A percentile compares a stretch with the other conserved stretches of the same genome.
Evolutionary conservation across 129 eudicot genomes (phyloP).

Genomic region (Chrysanthemum makinoi): DNA sequence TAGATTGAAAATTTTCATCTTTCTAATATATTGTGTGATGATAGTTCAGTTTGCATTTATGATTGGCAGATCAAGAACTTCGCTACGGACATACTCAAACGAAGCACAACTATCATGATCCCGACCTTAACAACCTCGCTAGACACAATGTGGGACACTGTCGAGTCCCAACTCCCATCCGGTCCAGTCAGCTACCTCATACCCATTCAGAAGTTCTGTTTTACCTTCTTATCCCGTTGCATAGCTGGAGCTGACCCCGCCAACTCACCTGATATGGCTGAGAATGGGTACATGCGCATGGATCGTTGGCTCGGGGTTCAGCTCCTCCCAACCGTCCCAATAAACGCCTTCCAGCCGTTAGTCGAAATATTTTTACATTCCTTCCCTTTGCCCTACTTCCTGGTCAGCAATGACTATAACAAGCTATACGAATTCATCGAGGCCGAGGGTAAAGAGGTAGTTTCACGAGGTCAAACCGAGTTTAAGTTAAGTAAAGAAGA

Average conservation of each 20-base stretch:
- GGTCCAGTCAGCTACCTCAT: conserved; percentile 27
- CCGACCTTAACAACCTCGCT: conserved; percentile 31
- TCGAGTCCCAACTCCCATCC: conserved; percentile 30
- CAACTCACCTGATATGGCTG: conserved; percentile 33
- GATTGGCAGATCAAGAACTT: conserved; percentile 31
- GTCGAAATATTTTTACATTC: conserved; percentile 50
- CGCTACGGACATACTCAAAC: conserved; percentile 27
- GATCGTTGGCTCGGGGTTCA: conserved; percentile 36
- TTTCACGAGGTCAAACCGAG: conserved; percentile 44
- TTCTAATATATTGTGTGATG: not conserved
- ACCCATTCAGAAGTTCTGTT: conserved; percentile 31
- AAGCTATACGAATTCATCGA: conserved; percentile 39
- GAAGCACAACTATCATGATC: conserved; percentile 28
- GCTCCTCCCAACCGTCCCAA: conserved; percentile 30
- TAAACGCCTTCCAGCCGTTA: conserved; percentile 32
- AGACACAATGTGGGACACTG: conserved; percentile 33
- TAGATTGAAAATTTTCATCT: not conserved
- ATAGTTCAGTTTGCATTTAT: not conserved
- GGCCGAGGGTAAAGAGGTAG: conserved; percentile 24
- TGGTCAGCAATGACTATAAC: conserved; percentile 44
- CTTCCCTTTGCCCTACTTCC: conserved; percentile 37
- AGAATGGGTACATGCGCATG: conserved; percentile 26
- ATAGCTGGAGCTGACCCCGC: conserved; percentile 34
- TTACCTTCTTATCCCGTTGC: conserved; percentile 22
- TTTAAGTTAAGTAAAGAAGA: conserved; percentile 45